phyloP scores from a whole-genome alignment of 2,329 filamentous ascomycete species.

The Arachnomyces sp. region DNA sequence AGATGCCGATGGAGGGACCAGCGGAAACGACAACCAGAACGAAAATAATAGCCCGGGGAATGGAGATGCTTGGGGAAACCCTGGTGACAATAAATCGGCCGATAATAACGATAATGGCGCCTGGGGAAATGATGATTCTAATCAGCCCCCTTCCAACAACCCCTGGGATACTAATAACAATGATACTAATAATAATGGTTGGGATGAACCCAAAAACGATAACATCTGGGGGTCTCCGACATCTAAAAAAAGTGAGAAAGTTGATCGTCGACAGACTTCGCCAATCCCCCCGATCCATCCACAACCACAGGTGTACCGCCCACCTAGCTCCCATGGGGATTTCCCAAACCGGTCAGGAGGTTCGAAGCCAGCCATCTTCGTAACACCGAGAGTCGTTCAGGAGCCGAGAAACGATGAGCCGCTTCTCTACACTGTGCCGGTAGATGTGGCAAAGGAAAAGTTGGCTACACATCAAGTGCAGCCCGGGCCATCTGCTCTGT shows the following conservation, averaged over 20 bases:
- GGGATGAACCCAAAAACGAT: background rate
- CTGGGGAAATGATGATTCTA: background rate
- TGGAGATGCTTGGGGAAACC: background rate
- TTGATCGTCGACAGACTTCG: too few species aligned
- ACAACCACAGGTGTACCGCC: too few species aligned
- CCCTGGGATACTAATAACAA: conserved; percentile 2
- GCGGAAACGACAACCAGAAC: conserved; percentile 1
- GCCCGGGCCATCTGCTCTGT: conserved; percentile 19
- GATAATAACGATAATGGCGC: background rate
- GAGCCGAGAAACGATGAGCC: conserved; percentile 10
- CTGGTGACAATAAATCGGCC: background rate
- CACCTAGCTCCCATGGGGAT: too few species aligned
- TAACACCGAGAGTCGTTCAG: conserved; percentile 7
- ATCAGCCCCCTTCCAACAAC: background rate
- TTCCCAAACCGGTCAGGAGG: too few species aligned
- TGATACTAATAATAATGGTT: background rate
- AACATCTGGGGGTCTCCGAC: too few species aligned
- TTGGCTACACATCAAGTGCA: conserved; percentile 24
- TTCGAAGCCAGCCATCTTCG: conserved; percentile 1
- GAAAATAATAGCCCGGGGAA: background rate
- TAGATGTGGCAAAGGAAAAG: conserved; percentile 9
- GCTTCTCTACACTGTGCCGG: conserved; percentile 15
- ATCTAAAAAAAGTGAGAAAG: too few species aligned
- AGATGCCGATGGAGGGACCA: background rate
- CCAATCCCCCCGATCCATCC: too few species aligned